Evolutionary conservation across 331 rosid genomes (phyloP).

Genomic region (Spiraea crenata): DNA sequence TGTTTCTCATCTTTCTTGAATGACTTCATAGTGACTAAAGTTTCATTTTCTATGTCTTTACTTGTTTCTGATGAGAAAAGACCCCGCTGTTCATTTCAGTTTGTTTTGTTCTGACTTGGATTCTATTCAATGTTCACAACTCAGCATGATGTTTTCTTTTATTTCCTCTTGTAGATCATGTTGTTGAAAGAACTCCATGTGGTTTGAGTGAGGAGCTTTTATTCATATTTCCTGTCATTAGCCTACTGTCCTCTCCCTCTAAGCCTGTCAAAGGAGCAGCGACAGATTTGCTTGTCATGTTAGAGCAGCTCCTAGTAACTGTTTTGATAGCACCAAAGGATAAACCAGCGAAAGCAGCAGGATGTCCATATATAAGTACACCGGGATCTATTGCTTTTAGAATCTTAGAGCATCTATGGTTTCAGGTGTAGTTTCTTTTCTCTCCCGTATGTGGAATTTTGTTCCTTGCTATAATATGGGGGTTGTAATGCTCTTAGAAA

Average conservation of each 20-base stretch:
- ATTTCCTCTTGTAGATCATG: conserved; percentile 44
- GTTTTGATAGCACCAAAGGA: conserved; percentile 33
- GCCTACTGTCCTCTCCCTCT: conserved; percentile 89
- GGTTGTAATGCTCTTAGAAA: conserved; percentile 7
- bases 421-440: conserved; percentile 47
- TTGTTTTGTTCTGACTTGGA: conserved; percentile 10
- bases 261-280: conserved; percentile 68
- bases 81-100: background rate
- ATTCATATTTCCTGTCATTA: conserved; percentile 70
- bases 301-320: conserved; percentile 61
- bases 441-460: background rate
- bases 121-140: conserved; percentile 4
- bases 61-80: background rate
- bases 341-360: conserved; percentile 38
- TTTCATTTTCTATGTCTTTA: background rate
- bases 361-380: conserved; percentile 47
- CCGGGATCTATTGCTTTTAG: conserved; percentile 62
- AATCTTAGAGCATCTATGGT: conserved; percentile 65
- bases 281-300: conserved; percentile 56
- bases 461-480: background rate
- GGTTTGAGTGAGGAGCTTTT: conserved; percentile 64
- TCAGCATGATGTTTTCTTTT: conserved; percentile 10
- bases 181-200: conserved; percentile 35
- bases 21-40: background rate
- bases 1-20: conserved; percentile 13